Percentiles rank a stretch among this genome's conserved stretches.
phyloP scores from a whole-genome alignment of 768 basidiomycete species.

The Lactarius hengduanensis region DNA sequence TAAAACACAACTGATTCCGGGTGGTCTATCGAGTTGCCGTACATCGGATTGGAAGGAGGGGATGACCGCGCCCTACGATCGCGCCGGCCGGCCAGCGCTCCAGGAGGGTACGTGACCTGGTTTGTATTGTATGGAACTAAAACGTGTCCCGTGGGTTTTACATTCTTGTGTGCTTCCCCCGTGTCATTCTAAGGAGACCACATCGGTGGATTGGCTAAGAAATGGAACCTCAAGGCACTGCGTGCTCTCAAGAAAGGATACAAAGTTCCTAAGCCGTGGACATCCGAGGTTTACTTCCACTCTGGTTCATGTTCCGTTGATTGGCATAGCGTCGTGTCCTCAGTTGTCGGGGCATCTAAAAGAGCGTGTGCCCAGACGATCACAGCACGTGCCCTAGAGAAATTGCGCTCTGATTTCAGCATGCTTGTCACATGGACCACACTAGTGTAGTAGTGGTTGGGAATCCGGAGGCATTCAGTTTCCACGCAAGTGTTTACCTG shows the following conservation, averaged over 20 bases:
- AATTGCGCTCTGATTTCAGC: slow-evolving; percentile 12
- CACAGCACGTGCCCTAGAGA: slow-evolving; percentile 9
- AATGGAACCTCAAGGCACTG: slow-evolving; percentile 15
- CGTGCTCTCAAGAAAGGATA: neutral
- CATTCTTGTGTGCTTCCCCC: slow-evolving; percentile 17
- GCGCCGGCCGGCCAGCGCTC: slow-evolving; percentile 15
- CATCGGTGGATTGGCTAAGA: slow-evolving; percentile 9
- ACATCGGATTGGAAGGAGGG: slow-evolving; percentile 8
- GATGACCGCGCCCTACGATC: slow-evolving; percentile 7
- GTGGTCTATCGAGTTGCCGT: slow-evolving; percentile 4
- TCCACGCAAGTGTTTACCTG: slow-evolving; percentile 9
- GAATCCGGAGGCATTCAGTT: slow-evolving; percentile 6
- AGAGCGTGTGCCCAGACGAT: neutral
- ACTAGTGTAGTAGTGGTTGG: slow-evolving; percentile 11
- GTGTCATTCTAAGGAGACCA: slow-evolving; percentile 7
- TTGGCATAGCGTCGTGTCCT: slow-evolving; percentile 3
- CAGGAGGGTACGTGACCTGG: slow-evolving; percentile 1
- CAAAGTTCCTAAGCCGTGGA: slow-evolving; percentile 10
- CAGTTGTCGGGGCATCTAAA: slow-evolving; percentile 7
- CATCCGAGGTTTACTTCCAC: slow-evolving; percentile 9
- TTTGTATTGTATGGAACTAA: neutral
- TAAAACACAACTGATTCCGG: neutral
- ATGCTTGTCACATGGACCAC: slow-evolving; percentile 18
- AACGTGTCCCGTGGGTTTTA: slow-evolving; percentile 20
- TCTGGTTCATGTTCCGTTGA: neutral